Conservation (phyloP, 805 yeast genomes). For the Saccharomycopsis sp. region DNA sequence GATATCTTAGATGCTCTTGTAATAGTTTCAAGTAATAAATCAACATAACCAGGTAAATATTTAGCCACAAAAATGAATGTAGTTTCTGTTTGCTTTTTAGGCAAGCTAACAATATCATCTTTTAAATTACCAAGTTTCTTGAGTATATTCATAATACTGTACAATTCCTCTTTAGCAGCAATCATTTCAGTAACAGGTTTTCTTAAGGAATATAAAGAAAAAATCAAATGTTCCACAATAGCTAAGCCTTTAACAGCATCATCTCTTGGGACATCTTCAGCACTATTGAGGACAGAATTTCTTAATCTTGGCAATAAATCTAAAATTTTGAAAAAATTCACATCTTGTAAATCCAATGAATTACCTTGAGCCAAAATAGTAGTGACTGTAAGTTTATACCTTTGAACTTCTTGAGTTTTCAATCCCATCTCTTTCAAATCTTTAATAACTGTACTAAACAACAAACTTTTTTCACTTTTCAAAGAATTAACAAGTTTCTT, state of each 20-base stretch:
- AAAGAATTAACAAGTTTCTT: conserved; percentile 62
- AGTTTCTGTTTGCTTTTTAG: background rate
- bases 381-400: conserved; percentile 37
- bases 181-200: conserved; percentile 29
- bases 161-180: background rate
- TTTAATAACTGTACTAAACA: conserved; percentile 66
- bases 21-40: conserved; percentile 24
- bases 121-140: too few species aligned
- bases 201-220: conserved; percentile 44
- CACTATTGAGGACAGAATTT: conserved; percentile 45
- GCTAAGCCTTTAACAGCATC: conserved; percentile 74
- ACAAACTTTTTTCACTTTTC: conserved; percentile 69
- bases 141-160: too few species aligned
- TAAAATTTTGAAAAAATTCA: conserved; percentile 54
- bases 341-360: conserved; percentile 40
- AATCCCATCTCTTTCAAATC: conserved; percentile 73
- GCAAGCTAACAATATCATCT: background rate
- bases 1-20: too few species aligned
- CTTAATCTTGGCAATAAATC: conserved; percentile 78
- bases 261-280: conserved; percentile 64
- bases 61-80: conserved; percentile 4
- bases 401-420: conserved; percentile 49
- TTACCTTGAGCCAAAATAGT: conserved; percentile 46
- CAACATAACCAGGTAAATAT: conserved; percentile 31
- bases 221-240: conserved; percentile 60